phyloP scores from a whole-genome alignment of 768 basidiomycete genomes.

The Trametes punicea region DNA sequence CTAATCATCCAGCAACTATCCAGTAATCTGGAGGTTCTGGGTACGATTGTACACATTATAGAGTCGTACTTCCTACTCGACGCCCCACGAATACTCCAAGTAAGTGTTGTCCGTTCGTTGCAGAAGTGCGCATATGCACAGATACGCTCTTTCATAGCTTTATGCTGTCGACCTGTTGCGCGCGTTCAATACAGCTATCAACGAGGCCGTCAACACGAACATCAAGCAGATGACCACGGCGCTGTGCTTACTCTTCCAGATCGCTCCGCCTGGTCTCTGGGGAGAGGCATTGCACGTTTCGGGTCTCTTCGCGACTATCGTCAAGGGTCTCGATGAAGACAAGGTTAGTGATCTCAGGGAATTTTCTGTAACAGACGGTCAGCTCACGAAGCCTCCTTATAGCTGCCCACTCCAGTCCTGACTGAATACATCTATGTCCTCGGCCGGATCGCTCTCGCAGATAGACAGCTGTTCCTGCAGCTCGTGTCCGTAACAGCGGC shows the following conservation, averaged over 20 bases:
- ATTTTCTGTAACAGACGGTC: neutral
- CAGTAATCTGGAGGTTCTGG: conserved; percentile 71
- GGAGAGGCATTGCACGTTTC: conserved; percentile 70
- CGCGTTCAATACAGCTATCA: conserved; percentile 51
- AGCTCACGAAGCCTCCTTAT: conserved; percentile 1
- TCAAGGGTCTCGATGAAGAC: conserved; percentile 60
- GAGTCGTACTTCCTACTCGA: conserved; percentile 82
- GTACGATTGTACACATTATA: conserved; percentile 59
- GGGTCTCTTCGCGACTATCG: conserved; percentile 63
- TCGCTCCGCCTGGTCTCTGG: conserved; percentile 63
- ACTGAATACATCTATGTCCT: conserved; percentile 74
- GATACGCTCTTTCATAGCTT: conserved; percentile 37
- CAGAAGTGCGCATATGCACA: neutral
- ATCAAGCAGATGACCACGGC: conserved; percentile 59
- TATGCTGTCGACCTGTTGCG: conserved; percentile 55
- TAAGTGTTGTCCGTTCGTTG: conserved; percentile 31
- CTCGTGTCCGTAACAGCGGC: conserved; percentile 64
- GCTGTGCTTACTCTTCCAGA: conserved; percentile 58
- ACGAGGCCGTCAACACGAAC: conserved; percentile 48
- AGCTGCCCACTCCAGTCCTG: conserved; percentile 45
- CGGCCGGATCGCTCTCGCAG: conserved; percentile 66
- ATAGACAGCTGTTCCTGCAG: conserved; percentile 64
- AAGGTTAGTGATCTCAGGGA: conserved; percentile 43
- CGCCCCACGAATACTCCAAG: conserved; percentile 58
- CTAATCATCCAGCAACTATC: conserved; percentile 56